A percentile compares a stretch with the other conserved stretches of the same genome.
Evolutionary conservation across 768 basidiomycete genomes (phyloP).

Genomic region (Tricholoma matsutake): DNA sequence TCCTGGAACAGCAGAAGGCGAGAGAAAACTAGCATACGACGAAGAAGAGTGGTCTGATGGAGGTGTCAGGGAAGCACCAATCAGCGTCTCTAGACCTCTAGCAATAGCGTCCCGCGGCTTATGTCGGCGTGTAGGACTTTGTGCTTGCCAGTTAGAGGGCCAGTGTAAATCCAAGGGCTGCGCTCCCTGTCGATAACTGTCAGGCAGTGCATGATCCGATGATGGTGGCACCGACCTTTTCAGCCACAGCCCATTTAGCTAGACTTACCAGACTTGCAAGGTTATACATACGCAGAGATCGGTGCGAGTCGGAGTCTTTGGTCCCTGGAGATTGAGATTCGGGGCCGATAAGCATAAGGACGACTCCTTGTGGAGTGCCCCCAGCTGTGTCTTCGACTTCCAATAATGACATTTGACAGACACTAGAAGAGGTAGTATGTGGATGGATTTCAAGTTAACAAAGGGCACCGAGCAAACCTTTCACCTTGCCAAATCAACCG

Average conservation of each 20-base stretch:
- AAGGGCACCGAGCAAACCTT: constrained; percentile 42
- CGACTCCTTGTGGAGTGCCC: constrained; percentile 63
- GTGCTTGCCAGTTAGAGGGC: constrained; percentile 47
- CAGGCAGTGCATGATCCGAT: constrained; percentile 1
- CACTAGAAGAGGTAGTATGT: constrained; percentile 37
- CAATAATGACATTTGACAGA: constrained; percentile 74
- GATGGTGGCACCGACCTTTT: constrained; percentile 45
- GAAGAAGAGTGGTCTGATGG: constrained; percentile 16
- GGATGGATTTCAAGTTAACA: neutral
- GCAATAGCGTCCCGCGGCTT: constrained; percentile 57
- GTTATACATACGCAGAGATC: constrained; percentile 79
- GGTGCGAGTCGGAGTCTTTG: constrained; percentile 54
- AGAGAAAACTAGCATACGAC: constrained; percentile 34
- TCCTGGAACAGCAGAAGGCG: constrained; percentile 3
- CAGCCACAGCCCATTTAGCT: constrained; percentile 68
- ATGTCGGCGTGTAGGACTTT: constrained; percentile 47
- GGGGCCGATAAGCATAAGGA: constrained; percentile 71
- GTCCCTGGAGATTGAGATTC: constrained; percentile 43
- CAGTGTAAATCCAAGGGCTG: constrained; percentile 59
- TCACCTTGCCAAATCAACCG: constrained; percentile 75
- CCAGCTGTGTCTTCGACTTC: constrained; percentile 59
- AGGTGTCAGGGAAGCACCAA: constrained; percentile 30
- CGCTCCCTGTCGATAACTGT: constrained; percentile 39
- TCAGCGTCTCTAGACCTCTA: constrained; percentile 59
- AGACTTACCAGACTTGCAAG: constrained; percentile 70